Evolutionary conservation across 1,284 basidiomycete genomes (phyloP), one percentile per base, ranked within the genome.

Genomic region (Ceratobasidium papillatum): DNA sequence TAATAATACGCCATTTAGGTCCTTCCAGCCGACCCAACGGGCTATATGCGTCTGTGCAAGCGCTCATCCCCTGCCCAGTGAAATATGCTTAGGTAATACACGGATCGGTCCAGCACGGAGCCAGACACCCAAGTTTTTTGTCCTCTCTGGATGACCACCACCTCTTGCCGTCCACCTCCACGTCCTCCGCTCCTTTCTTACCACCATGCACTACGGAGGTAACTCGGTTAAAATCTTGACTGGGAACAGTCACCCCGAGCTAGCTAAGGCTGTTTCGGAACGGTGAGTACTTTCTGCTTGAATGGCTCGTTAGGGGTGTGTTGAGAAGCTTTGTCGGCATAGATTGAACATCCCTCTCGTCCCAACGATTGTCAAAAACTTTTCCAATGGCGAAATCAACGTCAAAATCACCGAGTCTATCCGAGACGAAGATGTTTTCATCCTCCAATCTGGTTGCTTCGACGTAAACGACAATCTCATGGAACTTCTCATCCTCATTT

Each of bases 211-310:
- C 80, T 92, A 94, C 86, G 95, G 94, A 82, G 66, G 66, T n/a
- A 98, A 97, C 83, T 94, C 94, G 77, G 94, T 99, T 85, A 91
- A 94, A 84, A 89, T 99, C 79, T 87, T 99, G 78, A 90, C 96
- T 80, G 96, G 95, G 94, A 99, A 98, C 87, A 95, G 94, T 83
- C 97, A 99, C 86, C 95, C 96, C 78, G 94, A 95, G 88, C 93
- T 99, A 84, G 97, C 97, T 81, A 89, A 94, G 82, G 88, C 91
- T 76, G 95, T 99, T 82, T 94, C 95, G 80, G 92, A 96, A 86
- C 91, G 96, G 96, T 98, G 87, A 90, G 95, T 88, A 9, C 19
- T n/a, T 9, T 47, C 45, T 3, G 11, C 11, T 17, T 9, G 19
- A 7, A 7, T n/a, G 11, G 19, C 45, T 17, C n/a, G n/a, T n/a